phyloP scores from a whole-genome alignment of 345 rosid species.

The Brassica carinata region DNA sequence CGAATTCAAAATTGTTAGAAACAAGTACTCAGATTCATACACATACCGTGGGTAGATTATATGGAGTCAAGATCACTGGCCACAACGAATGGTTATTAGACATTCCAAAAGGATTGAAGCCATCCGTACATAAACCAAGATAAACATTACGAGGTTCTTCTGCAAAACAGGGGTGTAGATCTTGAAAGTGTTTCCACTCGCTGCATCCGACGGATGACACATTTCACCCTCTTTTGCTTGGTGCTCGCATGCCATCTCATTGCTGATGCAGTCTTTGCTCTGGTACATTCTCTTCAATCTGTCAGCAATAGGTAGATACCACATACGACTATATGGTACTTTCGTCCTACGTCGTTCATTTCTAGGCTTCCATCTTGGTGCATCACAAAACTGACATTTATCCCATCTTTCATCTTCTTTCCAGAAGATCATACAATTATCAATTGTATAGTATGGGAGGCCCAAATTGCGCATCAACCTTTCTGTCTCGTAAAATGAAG shows the following conservation, averaged over 20 bases:
- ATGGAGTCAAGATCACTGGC: not conserved
- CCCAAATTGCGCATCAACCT: not conserved
- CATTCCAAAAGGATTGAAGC: not conserved
- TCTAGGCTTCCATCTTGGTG: not conserved
- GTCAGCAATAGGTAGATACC: not conserved
- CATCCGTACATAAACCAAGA: not conserved
- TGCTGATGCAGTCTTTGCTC: not conserved
- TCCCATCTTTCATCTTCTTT: not conserved
- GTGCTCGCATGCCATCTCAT: not conserved
- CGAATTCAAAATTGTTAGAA: not conserved
- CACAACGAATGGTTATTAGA: not conserved
- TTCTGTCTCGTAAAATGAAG: not conserved
- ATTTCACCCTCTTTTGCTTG: not conserved
- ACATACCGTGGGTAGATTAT: not conserved
- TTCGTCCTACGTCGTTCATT: not conserved
- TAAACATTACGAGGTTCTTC: not conserved
- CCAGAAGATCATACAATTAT: not conserved
- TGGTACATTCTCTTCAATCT: not conserved
- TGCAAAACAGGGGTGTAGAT: not conserved
- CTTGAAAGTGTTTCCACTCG: not conserved
- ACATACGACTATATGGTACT: not conserved
- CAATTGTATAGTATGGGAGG: not conserved
- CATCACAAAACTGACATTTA: not conserved
- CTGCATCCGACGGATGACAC: not conserved
- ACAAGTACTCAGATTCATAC: not conserved